phyloP scores from a whole-genome alignment of 139 green algal species.

The Trebouxia sp. region DNA sequence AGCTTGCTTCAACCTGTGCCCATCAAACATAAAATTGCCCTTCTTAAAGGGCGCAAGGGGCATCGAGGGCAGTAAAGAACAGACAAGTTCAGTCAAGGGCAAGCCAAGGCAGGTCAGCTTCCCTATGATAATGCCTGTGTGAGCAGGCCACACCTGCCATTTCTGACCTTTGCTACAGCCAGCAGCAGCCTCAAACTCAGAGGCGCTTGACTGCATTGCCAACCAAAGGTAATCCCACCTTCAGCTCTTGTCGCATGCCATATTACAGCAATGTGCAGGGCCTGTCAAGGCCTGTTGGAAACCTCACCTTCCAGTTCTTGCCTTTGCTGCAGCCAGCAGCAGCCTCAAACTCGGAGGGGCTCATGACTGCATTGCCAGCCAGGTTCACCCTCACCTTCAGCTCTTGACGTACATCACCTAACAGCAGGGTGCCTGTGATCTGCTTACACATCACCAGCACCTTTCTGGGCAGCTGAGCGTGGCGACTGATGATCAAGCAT shows the following conservation, averaged over 20 bases:
- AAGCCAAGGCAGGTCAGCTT: no score
- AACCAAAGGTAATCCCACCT: not conserved
- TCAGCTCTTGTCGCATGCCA: constrained; percentile 1
- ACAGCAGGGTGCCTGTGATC: not conserved
- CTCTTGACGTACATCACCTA: not conserved
- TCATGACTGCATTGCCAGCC: not conserved
- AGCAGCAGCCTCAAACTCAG: constrained; percentile 18
- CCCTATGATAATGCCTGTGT: no score
- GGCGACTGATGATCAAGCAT: not conserved
- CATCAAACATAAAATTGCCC: no score
- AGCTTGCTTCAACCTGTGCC: no score
- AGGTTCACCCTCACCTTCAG: not conserved
- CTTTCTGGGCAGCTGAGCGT: not conserved
- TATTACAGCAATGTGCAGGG: not conserved
- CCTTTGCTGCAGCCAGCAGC: not conserved
- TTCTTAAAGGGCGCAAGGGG: no score
- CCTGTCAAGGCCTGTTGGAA: no score
- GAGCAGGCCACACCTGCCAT: constrained; percentile 17
- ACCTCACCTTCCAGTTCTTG: constrained; percentile 23
- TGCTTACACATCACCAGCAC: constrained; percentile 6
- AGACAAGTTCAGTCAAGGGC: no score
- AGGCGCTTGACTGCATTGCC: not conserved
- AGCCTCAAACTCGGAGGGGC: constrained; percentile 16
- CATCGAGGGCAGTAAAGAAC: no score
- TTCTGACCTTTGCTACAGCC: constrained; percentile 3